phyloP scores from a whole-genome alignment of 2,329 filamentous ascomycete genomes.

The Endocalyx cinctus region DNA sequence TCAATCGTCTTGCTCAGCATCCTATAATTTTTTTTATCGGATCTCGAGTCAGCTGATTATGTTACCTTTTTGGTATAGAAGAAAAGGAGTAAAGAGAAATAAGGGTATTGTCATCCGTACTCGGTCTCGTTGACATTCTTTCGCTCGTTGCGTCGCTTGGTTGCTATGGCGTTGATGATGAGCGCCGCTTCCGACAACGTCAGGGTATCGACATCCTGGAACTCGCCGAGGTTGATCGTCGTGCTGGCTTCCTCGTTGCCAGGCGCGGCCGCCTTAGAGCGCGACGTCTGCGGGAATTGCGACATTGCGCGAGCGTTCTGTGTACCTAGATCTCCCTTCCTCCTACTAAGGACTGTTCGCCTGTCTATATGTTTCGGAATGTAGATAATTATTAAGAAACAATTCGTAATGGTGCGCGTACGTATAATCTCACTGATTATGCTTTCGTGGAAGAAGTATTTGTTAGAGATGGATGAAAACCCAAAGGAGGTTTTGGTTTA shows the following conservation, averaged over 20 bases:
- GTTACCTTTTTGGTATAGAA: background rate
- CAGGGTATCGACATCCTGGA: constrained; percentile 84
- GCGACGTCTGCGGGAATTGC: constrained; percentile 50
- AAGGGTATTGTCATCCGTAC: constrained; percentile 44
- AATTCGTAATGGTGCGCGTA: too few relatives aligned
- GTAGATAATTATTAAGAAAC: too few relatives aligned
- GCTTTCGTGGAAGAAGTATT: too few relatives aligned
- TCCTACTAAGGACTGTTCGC: too few relatives aligned
- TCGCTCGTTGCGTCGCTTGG: constrained; percentile 72
- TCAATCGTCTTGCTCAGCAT: constrained; percentile 84
- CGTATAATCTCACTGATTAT: too few relatives aligned
- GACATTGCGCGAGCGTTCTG: too few relatives aligned
- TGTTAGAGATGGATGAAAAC: too few relatives aligned
- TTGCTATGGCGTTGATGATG: constrained; percentile 83
- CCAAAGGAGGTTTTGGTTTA: too few relatives aligned
- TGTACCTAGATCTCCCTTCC: too few relatives aligned
- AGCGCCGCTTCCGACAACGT: constrained; percentile 89
- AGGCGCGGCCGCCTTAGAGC: constrained; percentile 62
- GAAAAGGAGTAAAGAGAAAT: constrained; percentile 2
- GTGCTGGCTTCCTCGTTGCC: constrained; percentile 85
- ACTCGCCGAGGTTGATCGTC: constrained; percentile 84
- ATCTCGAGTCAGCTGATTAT: background rate
- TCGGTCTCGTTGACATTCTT: constrained; percentile 82
- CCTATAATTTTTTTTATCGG: too few relatives aligned
- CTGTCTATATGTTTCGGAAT: too few relatives aligned